A percentile compares a stretch with the other conserved stretches of the same genome.
phyloP scores from a whole-genome alignment of 495 filamentous ascomycete genomes.

The Platismatia glauca region DNA sequence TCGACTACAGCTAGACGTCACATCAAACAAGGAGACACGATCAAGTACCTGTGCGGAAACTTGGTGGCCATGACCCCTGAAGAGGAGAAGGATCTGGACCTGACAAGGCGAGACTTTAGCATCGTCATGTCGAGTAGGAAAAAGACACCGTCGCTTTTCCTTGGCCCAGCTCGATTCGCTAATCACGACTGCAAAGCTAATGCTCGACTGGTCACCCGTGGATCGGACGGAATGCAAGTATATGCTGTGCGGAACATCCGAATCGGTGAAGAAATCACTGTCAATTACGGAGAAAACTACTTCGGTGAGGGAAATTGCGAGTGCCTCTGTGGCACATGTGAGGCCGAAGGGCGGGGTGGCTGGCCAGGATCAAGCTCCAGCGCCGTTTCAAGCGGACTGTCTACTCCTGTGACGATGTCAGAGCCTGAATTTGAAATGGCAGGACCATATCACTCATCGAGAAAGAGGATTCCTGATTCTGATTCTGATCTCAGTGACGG shows the following conservation, averaged over 20 bases:
- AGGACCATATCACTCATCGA: conserved; percentile 17
- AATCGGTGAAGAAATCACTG: conserved; percentile 88
- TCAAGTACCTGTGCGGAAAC: conserved; percentile 85
- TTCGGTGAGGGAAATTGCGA: conserved; percentile 94
- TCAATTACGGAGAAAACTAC: conserved; percentile 90
- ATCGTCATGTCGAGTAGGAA: conserved; percentile 89
- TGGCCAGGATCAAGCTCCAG: conserved; percentile 53
- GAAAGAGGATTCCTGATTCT: conserved; percentile 9
- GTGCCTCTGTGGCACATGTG: conserved; percentile 85
- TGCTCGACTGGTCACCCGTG: conserved; percentile 70
- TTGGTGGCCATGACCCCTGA: conserved; percentile 82
- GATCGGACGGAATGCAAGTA: conserved; percentile 80
- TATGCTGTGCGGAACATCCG: conserved; percentile 70
- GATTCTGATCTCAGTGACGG: conserved; percentile 5
- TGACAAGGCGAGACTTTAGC: conserved; percentile 83
- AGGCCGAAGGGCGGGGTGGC: conserved; percentile 65
- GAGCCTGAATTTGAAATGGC: conserved; percentile 26
- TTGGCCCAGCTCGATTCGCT: conserved; percentile 90
- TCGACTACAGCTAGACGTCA: conserved; percentile 70
- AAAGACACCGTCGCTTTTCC: conserved; percentile 77
- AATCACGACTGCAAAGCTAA: conserved; percentile 98
- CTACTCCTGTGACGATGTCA: conserved; percentile 28
- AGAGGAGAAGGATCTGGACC: conserved; percentile 72
- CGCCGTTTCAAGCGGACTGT: conserved; percentile 30
- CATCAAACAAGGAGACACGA: conserved; percentile 70